These are phyloP conservation scores for Sarocladium oryzae DNA, from an alignment of 2,329 filamentous ascomycete genomes.

Conservation along the genomic window DNA sequence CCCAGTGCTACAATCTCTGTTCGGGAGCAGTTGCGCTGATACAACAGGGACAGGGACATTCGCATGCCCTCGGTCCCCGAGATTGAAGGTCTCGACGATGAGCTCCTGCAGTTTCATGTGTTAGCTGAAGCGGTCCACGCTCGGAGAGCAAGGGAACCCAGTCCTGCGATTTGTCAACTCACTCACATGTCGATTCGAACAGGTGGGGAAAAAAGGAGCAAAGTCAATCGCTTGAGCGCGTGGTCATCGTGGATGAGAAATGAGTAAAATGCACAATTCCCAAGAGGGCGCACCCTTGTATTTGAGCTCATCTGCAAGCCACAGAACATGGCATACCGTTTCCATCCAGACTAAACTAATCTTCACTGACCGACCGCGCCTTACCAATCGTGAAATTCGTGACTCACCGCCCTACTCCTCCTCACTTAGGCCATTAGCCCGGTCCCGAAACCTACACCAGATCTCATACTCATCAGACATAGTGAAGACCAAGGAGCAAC, in stretches of 20 bases:
- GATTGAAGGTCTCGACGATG: not conserved
- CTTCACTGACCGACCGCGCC: not conserved
- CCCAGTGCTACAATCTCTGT: constrained; percentile 26
- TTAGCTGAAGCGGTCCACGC: too few species aligned
- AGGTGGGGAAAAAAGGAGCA: too few species aligned
- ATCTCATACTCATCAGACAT: too few species aligned
- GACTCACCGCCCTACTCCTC: too few species aligned
- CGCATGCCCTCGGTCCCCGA: constrained; percentile 4
- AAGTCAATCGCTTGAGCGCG: not conserved
- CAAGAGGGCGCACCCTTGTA: not conserved
- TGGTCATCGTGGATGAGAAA: not conserved
- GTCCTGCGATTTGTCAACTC: too few species aligned
- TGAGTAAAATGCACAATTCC: not conserved
- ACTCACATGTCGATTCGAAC: not conserved
- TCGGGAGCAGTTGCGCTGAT: constrained; percentile 21
- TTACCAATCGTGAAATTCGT: too few species aligned
- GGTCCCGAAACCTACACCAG: too few species aligned
- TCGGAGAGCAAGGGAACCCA: too few species aligned
- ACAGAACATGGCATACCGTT: too few species aligned
- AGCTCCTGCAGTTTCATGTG: not conserved
- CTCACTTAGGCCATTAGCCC: too few species aligned
- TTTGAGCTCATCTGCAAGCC: not conserved
- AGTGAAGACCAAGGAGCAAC: too few species aligned
- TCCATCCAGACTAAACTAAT: too few species aligned
- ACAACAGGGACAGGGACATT: constrained; percentile 21